Conservation (phyloP, 192 early-diverging fungal genomes). For the Coemansia sp. region DNA sequence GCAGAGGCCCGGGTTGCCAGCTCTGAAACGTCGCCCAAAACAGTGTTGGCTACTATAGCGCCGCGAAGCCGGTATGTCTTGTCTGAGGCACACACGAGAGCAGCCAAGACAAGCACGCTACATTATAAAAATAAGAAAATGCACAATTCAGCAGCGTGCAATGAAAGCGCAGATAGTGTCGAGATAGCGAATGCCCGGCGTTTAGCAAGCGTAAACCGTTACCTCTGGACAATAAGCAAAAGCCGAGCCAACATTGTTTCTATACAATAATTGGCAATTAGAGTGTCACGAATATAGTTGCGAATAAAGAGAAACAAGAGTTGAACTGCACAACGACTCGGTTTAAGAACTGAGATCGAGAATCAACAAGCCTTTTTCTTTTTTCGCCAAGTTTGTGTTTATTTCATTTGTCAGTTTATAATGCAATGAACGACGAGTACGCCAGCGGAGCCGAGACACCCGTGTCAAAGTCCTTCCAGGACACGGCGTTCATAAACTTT, state of each 20-base stretch:
- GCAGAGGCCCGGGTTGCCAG: conserved; percentile 24
- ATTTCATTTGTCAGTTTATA: conserved; percentile 1
- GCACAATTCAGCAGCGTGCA: background rate
- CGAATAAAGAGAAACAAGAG: background rate
- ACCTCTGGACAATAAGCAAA: conserved; percentile 43
- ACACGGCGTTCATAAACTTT: conserved; percentile 27
- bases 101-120: conserved; percentile 24
- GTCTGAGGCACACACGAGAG: conserved; percentile 12
- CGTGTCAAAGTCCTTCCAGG: conserved; percentile 32
- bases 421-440: conserved; percentile 40
- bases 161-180: background rate
- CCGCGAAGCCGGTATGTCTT: conserved; percentile 53
- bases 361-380: background rate
- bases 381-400: background rate
- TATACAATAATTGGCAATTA: background rate
- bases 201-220: background rate
- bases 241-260: conserved; percentile 15
- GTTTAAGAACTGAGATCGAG: background rate
- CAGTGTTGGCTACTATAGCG: conserved; percentile 30
- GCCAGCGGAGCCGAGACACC: conserved; percentile 22
- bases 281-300: background rate
- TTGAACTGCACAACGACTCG: background rate
- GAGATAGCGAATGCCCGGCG: too few species aligned
- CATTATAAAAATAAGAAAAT: background rate
- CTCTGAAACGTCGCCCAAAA: conserved; percentile 30